Base-by-base conservation (phyloP, 345 rosid genomes). In the Mercurialis annua region DNA sequence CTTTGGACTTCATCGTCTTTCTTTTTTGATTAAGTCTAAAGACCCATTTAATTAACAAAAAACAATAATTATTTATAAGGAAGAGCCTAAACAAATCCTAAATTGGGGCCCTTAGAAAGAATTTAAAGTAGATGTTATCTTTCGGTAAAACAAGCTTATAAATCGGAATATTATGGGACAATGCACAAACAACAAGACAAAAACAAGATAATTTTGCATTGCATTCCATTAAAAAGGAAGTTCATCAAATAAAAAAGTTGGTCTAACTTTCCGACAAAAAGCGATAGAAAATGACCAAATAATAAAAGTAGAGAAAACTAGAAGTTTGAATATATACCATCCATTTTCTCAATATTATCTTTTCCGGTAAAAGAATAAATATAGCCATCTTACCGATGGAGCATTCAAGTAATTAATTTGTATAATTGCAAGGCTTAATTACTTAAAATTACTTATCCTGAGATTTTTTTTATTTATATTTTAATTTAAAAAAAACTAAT, bases 101-200 rank as follows among this genome's bases (percentile, higher is more conserved):
- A 44, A 43, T 59, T 59, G 79, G 84, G 81, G 10, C 71, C 81
- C 77, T 69, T 15, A 1, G 34, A 59, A 67, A 63, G 66, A 58
- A 81, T n/a, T n/a, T n/a, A n/a, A 82, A 76, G 74, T 31, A 40
- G 48, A 15, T 69, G 68, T 65, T 64, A 58, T 50, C 10, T 38
- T 68, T 55, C 54, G 53, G 54, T 46, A 67, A 54, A 50, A 65
- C 26, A 43, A 64, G 59, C 51, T 59, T 44, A 65, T 70, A 72
- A 56, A 67, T 26, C 43, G 56, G 56, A 40, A 62, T 54, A 50
- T 67, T 33, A 76, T 63, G 68, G 68, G 75, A 59, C 49, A 60
- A 4, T 54, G 79, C 87, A 82, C 85, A 70, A 74, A 86, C 82
- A 86, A 81, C 75, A 76, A 82, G 85, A 82, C 82, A 81, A 78